A percentile compares a stretch with the other conserved stretches of the same genome.
These are phyloP conservation scores for Meripilus lineatus DNA, from an alignment of 1,284 basidiomycete species.

Conservation along the genomic window DNA sequence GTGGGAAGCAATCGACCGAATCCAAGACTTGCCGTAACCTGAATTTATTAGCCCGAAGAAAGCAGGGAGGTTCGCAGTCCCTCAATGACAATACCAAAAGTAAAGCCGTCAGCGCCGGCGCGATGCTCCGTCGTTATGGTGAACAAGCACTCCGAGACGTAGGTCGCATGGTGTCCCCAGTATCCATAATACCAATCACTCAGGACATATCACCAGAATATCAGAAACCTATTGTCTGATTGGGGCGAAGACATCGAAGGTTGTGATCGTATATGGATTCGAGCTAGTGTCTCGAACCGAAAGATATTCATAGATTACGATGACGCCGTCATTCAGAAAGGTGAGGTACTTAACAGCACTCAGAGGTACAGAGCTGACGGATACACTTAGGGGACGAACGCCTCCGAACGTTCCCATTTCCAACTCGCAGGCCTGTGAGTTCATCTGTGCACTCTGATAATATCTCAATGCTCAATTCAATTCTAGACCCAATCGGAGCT, in stretches of 20 bases:
- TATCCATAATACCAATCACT: neutral
- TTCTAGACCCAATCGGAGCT: slow-evolving; percentile 87
- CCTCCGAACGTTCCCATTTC: slow-evolving; percentile 88
- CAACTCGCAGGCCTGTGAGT: slow-evolving; percentile 85
- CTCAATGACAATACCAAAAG: slow-evolving; percentile 92
- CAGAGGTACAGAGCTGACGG: neutral
- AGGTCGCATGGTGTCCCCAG: slow-evolving; percentile 29
- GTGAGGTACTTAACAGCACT: slow-evolving; percentile 18
- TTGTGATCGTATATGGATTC: slow-evolving; percentile 86
- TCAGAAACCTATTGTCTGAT: slow-evolving; percentile 72
- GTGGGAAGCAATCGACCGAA: slow-evolving; percentile 18
- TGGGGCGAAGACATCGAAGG: slow-evolving; percentile 82
- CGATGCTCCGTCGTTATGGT: slow-evolving; percentile 90
- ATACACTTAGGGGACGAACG: slow-evolving; percentile 56
- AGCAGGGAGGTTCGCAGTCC: slow-evolving; percentile 95
- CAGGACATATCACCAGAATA: slow-evolving; percentile 55
- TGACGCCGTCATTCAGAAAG: slow-evolving; percentile 54
- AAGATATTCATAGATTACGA: slow-evolving; percentile 89
- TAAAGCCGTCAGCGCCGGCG: slow-evolving; percentile 92
- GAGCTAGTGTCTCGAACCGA: slow-evolving; percentile 81
- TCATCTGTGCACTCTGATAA: slow-evolving; percentile 8
- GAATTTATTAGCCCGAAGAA: slow-evolving; percentile 73
- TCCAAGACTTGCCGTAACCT: neutral
- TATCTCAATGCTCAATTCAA: slow-evolving; percentile 9
- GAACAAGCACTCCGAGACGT: slow-evolving; percentile 91